Percentiles rank a stretch among this genome's conserved stretches.
These are phyloP conservation scores for Pyrus hybrid DNA, from an alignment of 331 rosid genomes.

Conservation along the genomic window DNA sequence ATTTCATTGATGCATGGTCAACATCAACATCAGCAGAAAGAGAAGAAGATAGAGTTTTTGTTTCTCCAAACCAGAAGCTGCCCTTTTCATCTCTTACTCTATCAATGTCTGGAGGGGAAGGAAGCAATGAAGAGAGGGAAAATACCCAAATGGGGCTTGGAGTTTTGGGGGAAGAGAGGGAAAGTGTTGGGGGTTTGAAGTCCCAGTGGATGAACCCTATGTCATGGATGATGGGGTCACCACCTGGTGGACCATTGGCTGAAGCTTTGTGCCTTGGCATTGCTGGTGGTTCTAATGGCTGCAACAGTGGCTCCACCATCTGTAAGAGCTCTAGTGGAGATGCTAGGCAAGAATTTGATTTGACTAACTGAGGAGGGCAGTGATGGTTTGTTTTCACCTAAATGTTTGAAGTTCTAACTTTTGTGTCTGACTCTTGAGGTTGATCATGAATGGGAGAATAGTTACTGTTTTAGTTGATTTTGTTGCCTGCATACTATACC, in stretches of 20 bases:
- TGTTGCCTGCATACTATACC: not conserved
- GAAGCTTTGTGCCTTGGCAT: conserved; percentile 36
- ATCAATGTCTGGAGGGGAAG: conserved; percentile 15
- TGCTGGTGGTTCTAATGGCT: conserved; percentile 5
- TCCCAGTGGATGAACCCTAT: conserved; percentile 18
- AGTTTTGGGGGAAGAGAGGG: not conserved
- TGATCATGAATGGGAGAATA: not conserved
- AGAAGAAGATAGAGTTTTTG: not conserved
- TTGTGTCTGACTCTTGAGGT: not conserved
- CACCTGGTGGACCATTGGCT: conserved; percentile 34
- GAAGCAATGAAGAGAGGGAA: not conserved
- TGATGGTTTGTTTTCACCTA: not conserved
- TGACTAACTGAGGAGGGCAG: not conserved
- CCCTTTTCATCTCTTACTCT: conserved; percentile 17
- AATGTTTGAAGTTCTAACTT: not conserved
- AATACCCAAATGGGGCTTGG: conserved; percentile 10
- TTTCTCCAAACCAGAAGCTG: conserved; percentile 10
- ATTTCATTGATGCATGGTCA: conserved; percentile 26
- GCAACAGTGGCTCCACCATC: conserved; percentile 5
- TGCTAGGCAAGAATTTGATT: not conserved
- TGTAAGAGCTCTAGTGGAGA: conserved; percentile 14
- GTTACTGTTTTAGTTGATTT: not conserved
- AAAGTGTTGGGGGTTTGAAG: conserved; percentile 8
- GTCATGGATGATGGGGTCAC: conserved; percentile 21
- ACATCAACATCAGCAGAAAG: conserved; percentile 5